phyloP scores from a whole-genome alignment of 495 filamentous ascomycete species.

The Trichocladium antarcticum region DNA sequence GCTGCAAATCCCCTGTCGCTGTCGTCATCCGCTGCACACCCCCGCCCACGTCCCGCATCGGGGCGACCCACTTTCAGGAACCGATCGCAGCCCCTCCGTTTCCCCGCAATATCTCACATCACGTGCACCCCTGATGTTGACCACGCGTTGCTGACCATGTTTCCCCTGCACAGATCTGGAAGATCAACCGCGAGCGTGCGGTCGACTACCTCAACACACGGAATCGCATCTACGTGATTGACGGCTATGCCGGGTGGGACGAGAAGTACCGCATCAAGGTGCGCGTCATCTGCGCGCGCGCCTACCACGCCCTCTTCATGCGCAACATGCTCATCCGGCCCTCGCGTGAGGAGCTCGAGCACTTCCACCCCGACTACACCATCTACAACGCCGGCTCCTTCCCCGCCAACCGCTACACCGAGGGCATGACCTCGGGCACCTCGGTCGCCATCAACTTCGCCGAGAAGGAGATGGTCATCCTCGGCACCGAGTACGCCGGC shows the following conservation, averaged over 20 bases:
- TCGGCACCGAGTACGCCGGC: conserved; percentile 96
- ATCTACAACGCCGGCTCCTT: conserved; percentile 99
- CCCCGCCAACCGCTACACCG: conserved; percentile 96
- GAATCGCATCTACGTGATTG: conserved; percentile 96
- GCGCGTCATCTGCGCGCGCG: conserved; percentile 94
- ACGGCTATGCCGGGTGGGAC: conserved; percentile 97
- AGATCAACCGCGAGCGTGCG: conserved; percentile 97
- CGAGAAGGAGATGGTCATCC: conserved; percentile 81
- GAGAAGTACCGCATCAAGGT: conserved; percentile 96
- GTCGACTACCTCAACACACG: conserved; percentile 98
- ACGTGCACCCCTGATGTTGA: conserved; percentile 17
- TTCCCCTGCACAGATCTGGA: conserved; percentile 64
- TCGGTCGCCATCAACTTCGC: conserved; percentile 74
- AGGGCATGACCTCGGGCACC: conserved; percentile 90
- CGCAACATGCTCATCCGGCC: conserved; percentile 99
- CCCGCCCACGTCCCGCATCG: conserved; percentile 15
- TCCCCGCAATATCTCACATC: conserved; percentile 6
- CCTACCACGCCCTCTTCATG: conserved; percentile 99
- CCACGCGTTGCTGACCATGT: conserved; percentile 12
- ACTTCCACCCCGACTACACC: conserved; percentile 97
- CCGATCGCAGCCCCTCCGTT: conserved; percentile 10
- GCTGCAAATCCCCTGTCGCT: conserved; percentile 13
- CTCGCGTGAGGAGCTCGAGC: conserved; percentile 73
- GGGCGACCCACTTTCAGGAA: conserved; percentile 29
- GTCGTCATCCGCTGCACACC: conserved; percentile 22